Evolutionary conservation across 1,284 basidiomycete species (phyloP), one percentile per base, ranked within the genome.

Genomic region (Cutaneotrichosporon cutaneum): DNA sequence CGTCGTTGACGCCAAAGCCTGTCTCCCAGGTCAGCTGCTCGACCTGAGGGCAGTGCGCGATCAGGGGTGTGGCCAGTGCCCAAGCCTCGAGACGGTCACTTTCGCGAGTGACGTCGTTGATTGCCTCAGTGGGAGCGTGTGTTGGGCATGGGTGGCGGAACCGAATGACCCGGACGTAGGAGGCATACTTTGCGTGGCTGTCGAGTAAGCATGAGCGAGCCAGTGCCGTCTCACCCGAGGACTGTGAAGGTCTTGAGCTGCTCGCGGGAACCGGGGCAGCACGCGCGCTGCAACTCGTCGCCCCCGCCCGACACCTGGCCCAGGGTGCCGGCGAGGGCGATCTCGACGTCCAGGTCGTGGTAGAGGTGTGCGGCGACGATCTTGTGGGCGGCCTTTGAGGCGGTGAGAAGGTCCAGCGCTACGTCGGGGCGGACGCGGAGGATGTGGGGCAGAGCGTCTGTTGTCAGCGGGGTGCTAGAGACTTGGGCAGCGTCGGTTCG

Each of bases 1-100:
- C 14, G 16, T 36, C 56, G 11, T 56, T 61, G 18, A 67, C 50
- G 13, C 65, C 65, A n/a, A 67, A 62, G 5, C 62, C 63, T 2
- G 60, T 64, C 50, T 64, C 52, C 65, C 65, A 67, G 14, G 55
- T 56, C 18, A 67, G 52, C 39, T 56, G 56, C 44, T 64, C 54
- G 4, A 64, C 7, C 9, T 22, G 44, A 4, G 64, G 36, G 14
- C 62, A 50, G 50, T 54, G 53, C 9, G 51, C 51, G n/a, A 66
- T 35, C 30, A 66, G 50, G 52, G 16, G 33, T 6, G 53, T 32
- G 3, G 64, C 64, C 26, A 63, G 52, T 11, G 58, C 56, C 61
- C 61, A 63, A 6, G 61, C 57, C 45, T 66, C 61, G 14, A 44
- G 21, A 11, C 64, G 61, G 35, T 66, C 64, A 18, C 42, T 54